A percentile compares a stretch with the other conserved stretches of the same genome.
phyloP scores from a whole-genome alignment of 208 protist genomes.

The Trypanosoma melophagium region DNA sequence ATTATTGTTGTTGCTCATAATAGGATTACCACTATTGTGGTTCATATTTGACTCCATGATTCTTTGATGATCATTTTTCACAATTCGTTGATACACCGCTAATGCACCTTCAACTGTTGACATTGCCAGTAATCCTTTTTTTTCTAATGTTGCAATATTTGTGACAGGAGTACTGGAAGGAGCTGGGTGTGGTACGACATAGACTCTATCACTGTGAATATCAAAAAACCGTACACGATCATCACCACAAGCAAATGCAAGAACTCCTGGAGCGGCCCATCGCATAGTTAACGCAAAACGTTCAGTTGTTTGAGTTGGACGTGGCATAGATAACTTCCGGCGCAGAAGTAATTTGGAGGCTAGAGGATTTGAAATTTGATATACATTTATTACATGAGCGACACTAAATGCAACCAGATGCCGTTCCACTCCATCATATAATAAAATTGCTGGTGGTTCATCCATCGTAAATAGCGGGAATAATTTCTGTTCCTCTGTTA shows the following conservation, averaged over 20 bases:
- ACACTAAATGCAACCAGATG: constrained; percentile 68
- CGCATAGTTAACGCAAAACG: constrained; percentile 56
- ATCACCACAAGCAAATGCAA: constrained; percentile 83
- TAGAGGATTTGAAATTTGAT: constrained; percentile 50
- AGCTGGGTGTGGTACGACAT: constrained; percentile 62
- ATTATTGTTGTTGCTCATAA: background rate
- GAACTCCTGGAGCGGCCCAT: constrained; percentile 65
- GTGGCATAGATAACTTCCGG: constrained; percentile 69
- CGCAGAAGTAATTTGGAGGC: constrained; percentile 42
- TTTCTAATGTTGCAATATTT: constrained; percentile 38
- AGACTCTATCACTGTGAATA: constrained; percentile 68
- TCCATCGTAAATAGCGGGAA: constrained; percentile 45
- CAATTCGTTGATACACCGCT: constrained; percentile 50
- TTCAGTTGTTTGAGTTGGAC: constrained; percentile 20
- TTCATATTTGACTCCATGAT: background rate
- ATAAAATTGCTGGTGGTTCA: constrained; percentile 50
- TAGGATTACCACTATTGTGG: too few relatives aligned
- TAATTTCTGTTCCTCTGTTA: constrained; percentile 75
- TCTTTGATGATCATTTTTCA: background rate
- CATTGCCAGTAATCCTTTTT: constrained; percentile 45
- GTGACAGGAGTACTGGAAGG: constrained; percentile 46
- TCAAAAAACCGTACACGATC: constrained; percentile 83
- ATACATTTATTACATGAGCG: constrained; percentile 65
- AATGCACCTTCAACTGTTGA: constrained; percentile 72
- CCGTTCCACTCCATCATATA: constrained; percentile 68